Percentiles rank a stretch among this genome's conserved stretches.
These are phyloP conservation scores for Kuraishia hungarica DNA, from an alignment of 805 yeast genomes.

Conservation along the genomic window DNA sequence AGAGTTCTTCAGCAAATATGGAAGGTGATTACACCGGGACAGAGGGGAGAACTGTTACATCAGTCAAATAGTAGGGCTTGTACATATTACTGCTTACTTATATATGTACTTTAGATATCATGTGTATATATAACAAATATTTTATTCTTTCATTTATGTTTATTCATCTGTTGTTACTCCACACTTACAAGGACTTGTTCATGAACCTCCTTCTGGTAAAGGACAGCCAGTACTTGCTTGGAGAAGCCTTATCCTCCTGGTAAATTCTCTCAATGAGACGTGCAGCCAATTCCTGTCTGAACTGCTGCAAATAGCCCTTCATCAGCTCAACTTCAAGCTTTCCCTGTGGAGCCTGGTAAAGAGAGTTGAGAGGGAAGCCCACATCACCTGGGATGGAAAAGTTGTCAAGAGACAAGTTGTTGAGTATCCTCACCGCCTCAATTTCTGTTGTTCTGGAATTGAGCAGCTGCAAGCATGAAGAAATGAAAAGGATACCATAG, in stretches of 20 bases:
- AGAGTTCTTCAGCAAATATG: slow-evolving; percentile 15
- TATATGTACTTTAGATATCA: too few species aligned
- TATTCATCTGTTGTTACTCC: background rate
- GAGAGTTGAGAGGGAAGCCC: slow-evolving; percentile 83
- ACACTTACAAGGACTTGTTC: slow-evolving; percentile 67
- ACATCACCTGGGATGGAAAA: slow-evolving; percentile 93
- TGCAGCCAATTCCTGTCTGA: slow-evolving; percentile 87
- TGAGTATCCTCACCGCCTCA: slow-evolving; percentile 63
- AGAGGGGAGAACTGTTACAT: too few species aligned
- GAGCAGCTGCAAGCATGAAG: slow-evolving; percentile 72
- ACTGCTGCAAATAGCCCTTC: slow-evolving; percentile 78
- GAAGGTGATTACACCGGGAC: slow-evolving; percentile 15
- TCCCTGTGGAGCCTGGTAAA: slow-evolving; percentile 66
- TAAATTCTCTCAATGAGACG: slow-evolving; percentile 73
- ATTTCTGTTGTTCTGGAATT: slow-evolving; percentile 35
- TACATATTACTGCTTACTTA: too few species aligned
- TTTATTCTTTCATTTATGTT: background rate
- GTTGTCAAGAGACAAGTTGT: slow-evolving; percentile 79
- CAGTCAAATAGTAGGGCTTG: too few species aligned
- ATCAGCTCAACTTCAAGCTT: slow-evolving; percentile 72
- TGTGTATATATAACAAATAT: background rate
- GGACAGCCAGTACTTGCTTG: slow-evolving; percentile 93
- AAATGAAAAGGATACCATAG: slow-evolving; percentile 85
- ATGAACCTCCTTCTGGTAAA: slow-evolving; percentile 91
- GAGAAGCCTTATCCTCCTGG: slow-evolving; percentile 44